phyloP scores from a whole-genome alignment of 768 basidiomycete species.

The Leccinum arenicola region DNA sequence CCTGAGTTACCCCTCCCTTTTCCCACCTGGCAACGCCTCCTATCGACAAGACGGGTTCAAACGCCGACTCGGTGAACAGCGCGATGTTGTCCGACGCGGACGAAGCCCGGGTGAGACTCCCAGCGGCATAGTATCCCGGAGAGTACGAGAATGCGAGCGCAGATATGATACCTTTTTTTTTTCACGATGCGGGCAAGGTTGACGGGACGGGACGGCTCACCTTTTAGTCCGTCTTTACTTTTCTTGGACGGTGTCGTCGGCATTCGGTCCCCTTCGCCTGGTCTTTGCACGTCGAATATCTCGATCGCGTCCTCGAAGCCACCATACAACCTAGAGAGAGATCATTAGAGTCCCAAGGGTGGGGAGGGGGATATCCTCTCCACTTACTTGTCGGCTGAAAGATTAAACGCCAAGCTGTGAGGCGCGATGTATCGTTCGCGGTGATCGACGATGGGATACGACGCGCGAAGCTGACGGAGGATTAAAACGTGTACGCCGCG shows the following conservation, averaged over 20 bases:
- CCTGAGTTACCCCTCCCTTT: constrained; percentile 47
- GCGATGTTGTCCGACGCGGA: constrained; percentile 53
- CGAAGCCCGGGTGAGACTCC: constrained; percentile 56
- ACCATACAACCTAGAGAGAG: constrained; percentile 61
- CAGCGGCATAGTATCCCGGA: constrained; percentile 75
- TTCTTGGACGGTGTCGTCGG: constrained; percentile 71
- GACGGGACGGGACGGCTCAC: constrained; percentile 34
- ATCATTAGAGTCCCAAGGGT: neutral
- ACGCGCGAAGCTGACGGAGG: constrained; percentile 73
- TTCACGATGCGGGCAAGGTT: neutral
- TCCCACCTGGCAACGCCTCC: constrained; percentile 46
- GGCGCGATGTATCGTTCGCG: constrained; percentile 90
- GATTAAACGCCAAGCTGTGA: constrained; percentile 77
- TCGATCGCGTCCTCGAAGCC: constrained; percentile 86
- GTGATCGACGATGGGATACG: constrained; percentile 90
- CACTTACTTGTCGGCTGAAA: constrained; percentile 57
- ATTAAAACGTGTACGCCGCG: neutral
- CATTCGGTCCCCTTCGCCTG: constrained; percentile 72
- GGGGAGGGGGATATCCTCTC: neutral
- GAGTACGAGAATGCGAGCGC: constrained; percentile 72
- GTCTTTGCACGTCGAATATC: constrained; percentile 71
- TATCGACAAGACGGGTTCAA: constrained; percentile 59
- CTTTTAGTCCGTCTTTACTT: constrained; percentile 85
- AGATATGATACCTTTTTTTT: constrained; percentile 73
- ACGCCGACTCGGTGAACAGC: constrained; percentile 60